Conservation (phyloP, 2,329 filamentous ascomycete species). For the Ceratocystis colombiana region DNA sequence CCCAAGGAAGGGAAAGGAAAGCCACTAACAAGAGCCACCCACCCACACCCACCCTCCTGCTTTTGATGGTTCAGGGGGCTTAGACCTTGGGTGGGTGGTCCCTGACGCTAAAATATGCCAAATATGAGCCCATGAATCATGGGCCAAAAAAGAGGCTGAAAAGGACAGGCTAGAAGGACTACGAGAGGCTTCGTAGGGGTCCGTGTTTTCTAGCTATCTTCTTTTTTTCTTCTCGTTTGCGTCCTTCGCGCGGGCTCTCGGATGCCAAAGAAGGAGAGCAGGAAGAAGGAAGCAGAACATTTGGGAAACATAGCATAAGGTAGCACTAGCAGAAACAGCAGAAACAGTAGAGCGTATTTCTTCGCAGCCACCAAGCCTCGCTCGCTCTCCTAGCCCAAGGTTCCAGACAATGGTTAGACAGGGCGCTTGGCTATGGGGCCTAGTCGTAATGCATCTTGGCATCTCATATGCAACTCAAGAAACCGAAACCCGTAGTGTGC, state of each 20-base stretch:
- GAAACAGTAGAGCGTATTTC: not conserved
- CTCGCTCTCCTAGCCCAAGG: not conserved
- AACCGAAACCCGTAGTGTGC: not conserved
- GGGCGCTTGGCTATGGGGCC: slow-evolving; percentile 3
- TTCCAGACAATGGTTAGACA: slow-evolving; percentile 1
- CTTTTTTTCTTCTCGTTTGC: not conserved
- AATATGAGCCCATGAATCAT: slow-evolving; percentile 13
- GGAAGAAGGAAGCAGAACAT: not conserved
- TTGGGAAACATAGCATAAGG: too few relatives aligned
- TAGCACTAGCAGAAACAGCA: too few relatives aligned
- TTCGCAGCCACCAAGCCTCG: not conserved
- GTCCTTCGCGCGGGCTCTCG: slow-evolving; percentile 3
- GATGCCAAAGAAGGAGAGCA: not conserved
- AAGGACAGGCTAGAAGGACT: not conserved
- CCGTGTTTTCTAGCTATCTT: slow-evolving; percentile 5
- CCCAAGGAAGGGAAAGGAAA: not conserved
- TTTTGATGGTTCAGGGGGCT: not conserved
- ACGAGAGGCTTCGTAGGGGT: not conserved
- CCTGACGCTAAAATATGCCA: not conserved
- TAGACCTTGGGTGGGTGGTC: not conserved
- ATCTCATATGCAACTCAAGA: not conserved
- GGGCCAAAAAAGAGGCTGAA: not conserved
- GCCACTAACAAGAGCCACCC: not conserved
- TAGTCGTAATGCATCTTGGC: slow-evolving; percentile 4
- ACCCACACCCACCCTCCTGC: not conserved